Percentiles rank a stretch among this genome's conserved stretches.
Conservation (phyloP, 1,284 basidiomycete genomes). For the Tylopilus orsonianus region DNA sequence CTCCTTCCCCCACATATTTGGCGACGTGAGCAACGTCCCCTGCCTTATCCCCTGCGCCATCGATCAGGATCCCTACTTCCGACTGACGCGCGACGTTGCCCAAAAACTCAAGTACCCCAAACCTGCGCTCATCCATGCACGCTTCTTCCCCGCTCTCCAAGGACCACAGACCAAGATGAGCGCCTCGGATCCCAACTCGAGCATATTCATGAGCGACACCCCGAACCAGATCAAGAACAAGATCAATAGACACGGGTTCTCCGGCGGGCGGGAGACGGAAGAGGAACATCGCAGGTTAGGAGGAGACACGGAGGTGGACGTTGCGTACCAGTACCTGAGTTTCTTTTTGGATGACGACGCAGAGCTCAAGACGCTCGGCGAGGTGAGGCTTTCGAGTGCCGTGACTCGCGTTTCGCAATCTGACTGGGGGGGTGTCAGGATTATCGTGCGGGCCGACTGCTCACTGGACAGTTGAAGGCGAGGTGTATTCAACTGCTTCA, state of each 20-base stretch:
- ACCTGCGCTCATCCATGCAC: constrained; percentile 89
- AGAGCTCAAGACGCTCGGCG: constrained; percentile 75
- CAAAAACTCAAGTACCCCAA: constrained; percentile 94
- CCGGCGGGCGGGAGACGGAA: constrained; percentile 87
- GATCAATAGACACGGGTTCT: constrained; percentile 92
- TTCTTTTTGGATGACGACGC: constrained; percentile 97
- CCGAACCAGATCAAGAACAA: constrained; percentile 97
- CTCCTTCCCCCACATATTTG: constrained; percentile 99
- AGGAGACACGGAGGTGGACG: constrained; percentile 94
- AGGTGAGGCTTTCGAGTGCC: constrained; percentile 48
- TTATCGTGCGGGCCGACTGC: constrained; percentile 85
- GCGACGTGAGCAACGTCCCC: constrained; percentile 80
- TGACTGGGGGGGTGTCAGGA: constrained; percentile 49
- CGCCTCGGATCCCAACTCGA: constrained; percentile 86
- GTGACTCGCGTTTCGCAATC: neutral
- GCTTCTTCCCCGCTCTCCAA: constrained; percentile 98
- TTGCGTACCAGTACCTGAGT: constrained; percentile 93
- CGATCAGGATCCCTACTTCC: constrained; percentile 97
- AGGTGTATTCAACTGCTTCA: constrained; percentile 87
- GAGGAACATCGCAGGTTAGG: constrained; percentile 90
- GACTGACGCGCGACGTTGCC: constrained; percentile 94
- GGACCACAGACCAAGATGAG: constrained; percentile 99
- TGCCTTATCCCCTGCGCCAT: constrained; percentile 98
- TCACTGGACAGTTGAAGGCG: constrained; percentile 93
- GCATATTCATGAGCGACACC: constrained; percentile 96